A percentile compares a stretch with the other conserved stretches of the same genome.
phyloP scores from a whole-genome alignment of 441 rosid genomes.

The Gossypium davidsonii region DNA sequence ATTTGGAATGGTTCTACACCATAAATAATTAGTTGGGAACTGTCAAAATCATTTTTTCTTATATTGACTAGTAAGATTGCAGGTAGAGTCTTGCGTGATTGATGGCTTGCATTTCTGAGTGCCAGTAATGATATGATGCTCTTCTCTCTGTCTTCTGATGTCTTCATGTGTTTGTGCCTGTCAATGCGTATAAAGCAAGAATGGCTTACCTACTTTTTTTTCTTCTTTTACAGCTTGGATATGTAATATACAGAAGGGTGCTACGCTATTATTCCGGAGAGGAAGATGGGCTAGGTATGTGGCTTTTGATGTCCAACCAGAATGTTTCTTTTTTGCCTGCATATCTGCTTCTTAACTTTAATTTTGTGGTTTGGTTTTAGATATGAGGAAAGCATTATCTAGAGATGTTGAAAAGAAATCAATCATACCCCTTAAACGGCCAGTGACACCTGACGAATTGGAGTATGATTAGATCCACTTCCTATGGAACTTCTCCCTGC shows the following conservation, averaged over 20 bases:
- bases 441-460: slow-evolving; percentile 81
- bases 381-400: slow-evolving; percentile 95
- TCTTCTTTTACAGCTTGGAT: slow-evolving; percentile 62
- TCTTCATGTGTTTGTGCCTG: background rate
- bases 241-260: slow-evolving; percentile 85
- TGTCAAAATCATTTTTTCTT: background rate
- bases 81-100: background rate
- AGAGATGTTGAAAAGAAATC: slow-evolving; percentile 90
- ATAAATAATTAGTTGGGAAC: background rate
- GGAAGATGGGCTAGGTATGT: slow-evolving; percentile 86
- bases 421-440: slow-evolving; percentile 75
- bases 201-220: slow-evolving; percentile 8
- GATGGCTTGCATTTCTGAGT: background rate
- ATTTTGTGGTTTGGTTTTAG: slow-evolving; percentile 31
- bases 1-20: background rate
- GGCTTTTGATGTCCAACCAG: background rate
- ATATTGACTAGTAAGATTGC: background rate
- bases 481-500: background rate
- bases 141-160: background rate
- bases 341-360: background rate
- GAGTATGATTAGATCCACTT: slow-evolving; percentile 54
- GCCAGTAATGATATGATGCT: background rate
- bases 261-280: slow-evolving; percentile 91
- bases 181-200: background rate
- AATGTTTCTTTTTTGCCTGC: background rate